Conservation (phyloP, 2,329 filamentous ascomycete genomes). For the Shiraia sp. region DNA sequence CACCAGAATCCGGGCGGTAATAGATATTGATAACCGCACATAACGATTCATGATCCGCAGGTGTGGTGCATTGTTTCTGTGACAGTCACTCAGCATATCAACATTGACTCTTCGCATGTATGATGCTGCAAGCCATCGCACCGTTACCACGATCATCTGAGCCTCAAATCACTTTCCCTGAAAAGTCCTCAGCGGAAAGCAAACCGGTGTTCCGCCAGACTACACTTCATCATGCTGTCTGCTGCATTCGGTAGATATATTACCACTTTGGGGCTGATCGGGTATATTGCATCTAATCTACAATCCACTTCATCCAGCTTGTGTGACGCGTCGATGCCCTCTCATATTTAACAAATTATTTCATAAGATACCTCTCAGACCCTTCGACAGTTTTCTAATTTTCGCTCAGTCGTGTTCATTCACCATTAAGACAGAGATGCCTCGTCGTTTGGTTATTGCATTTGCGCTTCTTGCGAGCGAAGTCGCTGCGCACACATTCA, state of each 20-base stretch:
- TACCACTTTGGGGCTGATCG: constrained; percentile 20
- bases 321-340: background rate
- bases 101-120: too few relatives aligned
- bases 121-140: too few relatives aligned
- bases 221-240: constrained; percentile 4
- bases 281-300: constrained; percentile 25
- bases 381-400: background rate
- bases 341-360: background rate
- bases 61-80: too few relatives aligned
- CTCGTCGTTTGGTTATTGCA: constrained; percentile 11
- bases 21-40: too few relatives aligned
- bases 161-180: background rate
- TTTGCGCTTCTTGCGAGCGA: constrained; percentile 22
- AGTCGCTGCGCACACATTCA: constrained; percentile 31
- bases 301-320: constrained; percentile 4
- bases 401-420: background rate
- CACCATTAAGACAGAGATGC: constrained; percentile 10
- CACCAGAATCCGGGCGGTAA: too few relatives aligned
- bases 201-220: constrained; percentile 7
- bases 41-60: too few relatives aligned
- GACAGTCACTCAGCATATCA: too few relatives aligned
- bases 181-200: constrained; percentile 4
- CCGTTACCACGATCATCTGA: background rate
- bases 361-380: background rate
- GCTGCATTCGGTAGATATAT: constrained; percentile 9